These are phyloP conservation scores for Drechslera avenae DNA, from an alignment of 2,329 filamentous ascomycete genomes.

Conservation along the genomic window DNA sequence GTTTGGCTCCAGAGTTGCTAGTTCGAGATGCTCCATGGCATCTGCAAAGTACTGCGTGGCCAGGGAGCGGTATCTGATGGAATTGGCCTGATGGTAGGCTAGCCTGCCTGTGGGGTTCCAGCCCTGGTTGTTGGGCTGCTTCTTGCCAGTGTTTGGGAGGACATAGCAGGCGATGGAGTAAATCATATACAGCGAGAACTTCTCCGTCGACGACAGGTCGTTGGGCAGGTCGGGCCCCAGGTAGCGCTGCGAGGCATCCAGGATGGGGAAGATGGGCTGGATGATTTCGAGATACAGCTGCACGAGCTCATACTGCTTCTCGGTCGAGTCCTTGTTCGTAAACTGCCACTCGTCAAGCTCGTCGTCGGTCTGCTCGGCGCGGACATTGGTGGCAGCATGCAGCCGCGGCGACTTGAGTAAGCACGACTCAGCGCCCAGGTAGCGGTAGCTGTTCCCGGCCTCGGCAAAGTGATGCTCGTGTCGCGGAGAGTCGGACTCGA, in stretches of 20 bases:
- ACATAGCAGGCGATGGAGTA: slow-evolving; percentile 45
- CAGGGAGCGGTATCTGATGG: slow-evolving; percentile 36
- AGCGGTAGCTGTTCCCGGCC: slow-evolving; percentile 41
- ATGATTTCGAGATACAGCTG: slow-evolving; percentile 38
- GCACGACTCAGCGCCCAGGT: slow-evolving; percentile 43
- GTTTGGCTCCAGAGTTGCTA: slow-evolving; percentile 39
- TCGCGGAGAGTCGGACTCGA: slow-evolving; percentile 21
- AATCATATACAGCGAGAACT: slow-evolving; percentile 44
- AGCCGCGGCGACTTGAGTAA: slow-evolving; percentile 40
- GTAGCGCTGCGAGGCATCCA: slow-evolving; percentile 36
- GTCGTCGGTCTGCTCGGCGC: slow-evolving; percentile 21
- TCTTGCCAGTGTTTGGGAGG: slow-evolving; percentile 33
- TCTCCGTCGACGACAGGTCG: slow-evolving; percentile 33
- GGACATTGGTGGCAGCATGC: slow-evolving; percentile 20
- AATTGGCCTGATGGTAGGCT: slow-evolving; percentile 37
- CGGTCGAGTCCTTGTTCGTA: slow-evolving; percentile 29
- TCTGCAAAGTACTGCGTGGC: slow-evolving; percentile 34
- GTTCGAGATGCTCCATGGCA: slow-evolving; percentile 42
- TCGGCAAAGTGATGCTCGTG: slow-evolving; percentile 45
- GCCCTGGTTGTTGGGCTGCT: slow-evolving; percentile 23
- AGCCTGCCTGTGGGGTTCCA: slow-evolving; percentile 34
- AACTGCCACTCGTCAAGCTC: slow-evolving; percentile 35
- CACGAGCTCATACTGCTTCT: slow-evolving; percentile 38
- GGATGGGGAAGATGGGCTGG: slow-evolving; percentile 37
- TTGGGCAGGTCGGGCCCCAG: slow-evolving; percentile 27